phyloP scores from a whole-genome alignment of 73 alveolate species.

The Halteria grandinella region DNA sequence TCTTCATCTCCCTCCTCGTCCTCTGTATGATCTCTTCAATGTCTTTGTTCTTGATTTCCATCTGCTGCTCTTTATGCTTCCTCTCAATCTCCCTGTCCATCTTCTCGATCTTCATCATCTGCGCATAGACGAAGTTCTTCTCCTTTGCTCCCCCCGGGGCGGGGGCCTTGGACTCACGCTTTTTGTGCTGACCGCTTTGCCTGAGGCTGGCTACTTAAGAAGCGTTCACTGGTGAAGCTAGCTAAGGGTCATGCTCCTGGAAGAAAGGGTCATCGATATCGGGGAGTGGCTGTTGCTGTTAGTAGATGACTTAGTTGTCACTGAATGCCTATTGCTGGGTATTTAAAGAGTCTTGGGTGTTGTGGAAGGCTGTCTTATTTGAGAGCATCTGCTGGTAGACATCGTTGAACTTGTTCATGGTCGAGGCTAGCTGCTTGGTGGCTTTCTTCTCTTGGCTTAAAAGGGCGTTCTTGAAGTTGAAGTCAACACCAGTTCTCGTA shows the following conservation, averaged over 20 bases:
- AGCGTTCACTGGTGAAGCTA: slow-evolving; percentile 29
- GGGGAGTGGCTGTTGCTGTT: no score
- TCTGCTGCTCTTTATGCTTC: slow-evolving; percentile 1
- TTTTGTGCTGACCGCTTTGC: background rate
- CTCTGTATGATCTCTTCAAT: slow-evolving; percentile 18
- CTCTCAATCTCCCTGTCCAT: slow-evolving; percentile 21
- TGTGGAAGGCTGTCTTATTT: no score
- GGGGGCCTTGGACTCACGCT: no score
- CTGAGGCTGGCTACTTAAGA: slow-evolving; percentile 1
- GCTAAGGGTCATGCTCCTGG: no score
- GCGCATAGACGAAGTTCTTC: slow-evolving; percentile 37
- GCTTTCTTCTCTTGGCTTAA: slow-evolving; percentile 23
- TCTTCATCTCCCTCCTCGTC: slow-evolving; percentile 18
- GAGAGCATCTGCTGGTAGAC: no score
- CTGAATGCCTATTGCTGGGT: no score
- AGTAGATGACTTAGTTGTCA: no score
- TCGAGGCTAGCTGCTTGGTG: background rate
- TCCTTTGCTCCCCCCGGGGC: no score
- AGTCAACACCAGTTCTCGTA: slow-evolving; percentile 55
- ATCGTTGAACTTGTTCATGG: no score
- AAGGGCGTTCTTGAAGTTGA: slow-evolving; percentile 40
- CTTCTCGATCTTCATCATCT: slow-evolving; percentile 40
- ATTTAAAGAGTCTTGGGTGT: no score
- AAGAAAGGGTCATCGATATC: no score
- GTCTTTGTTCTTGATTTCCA: slow-evolving; percentile 19